Evolutionary conservation across 352 stramenopile species (phyloP), one percentile per base, ranked within the genome.

Genomic region (Nothophytophthora sp.): DNA sequence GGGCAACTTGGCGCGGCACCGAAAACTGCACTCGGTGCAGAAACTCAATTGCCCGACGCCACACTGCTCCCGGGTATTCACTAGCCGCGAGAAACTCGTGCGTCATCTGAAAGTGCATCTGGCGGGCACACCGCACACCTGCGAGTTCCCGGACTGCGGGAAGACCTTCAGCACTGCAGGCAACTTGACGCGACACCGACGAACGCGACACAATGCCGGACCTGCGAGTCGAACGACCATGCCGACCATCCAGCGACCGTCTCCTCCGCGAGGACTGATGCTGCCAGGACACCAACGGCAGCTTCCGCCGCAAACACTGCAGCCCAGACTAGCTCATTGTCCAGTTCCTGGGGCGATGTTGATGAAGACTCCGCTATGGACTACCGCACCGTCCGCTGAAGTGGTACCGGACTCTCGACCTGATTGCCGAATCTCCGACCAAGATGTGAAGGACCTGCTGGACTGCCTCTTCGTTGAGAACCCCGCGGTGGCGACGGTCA

Each of bases 1-100:
- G 0, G 77, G 81, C n/a, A 91, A 89, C 50, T 51, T 90, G 22
- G 69, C 78, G n/a, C 69, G 77, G 23, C 78, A 88, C 62, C 70
- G 75, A 35, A 78, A 80, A 24, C 57, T 87, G 19, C 81, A 92
- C 59, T 53, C 67, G 16, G 50, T 75, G 16, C 65, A 76, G 49
- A 75, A 79, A 42, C 66, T 81, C 46, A 61, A 67, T 25, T 81
- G 69, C 32, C 70, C 70, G 0, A 71, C 76, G 20, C 57, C 66
- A 4, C 53, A 60, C 32, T 86, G 75, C 50, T 76, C 65, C 20
- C 60, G 72, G 6, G 60, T 73, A 30, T 83, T 86, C 54, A 70
- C 63, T 9, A 83, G 60, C 40, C 62, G 73, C 18, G 63, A 73
- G 41, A 82, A 80, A 59, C 70, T 86, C 34, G 57, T 70, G 38